Conservation (phyloP, 2,329 filamentous ascomycete species). For the Ophiocordyceps camponoti-saundersi region DNA sequence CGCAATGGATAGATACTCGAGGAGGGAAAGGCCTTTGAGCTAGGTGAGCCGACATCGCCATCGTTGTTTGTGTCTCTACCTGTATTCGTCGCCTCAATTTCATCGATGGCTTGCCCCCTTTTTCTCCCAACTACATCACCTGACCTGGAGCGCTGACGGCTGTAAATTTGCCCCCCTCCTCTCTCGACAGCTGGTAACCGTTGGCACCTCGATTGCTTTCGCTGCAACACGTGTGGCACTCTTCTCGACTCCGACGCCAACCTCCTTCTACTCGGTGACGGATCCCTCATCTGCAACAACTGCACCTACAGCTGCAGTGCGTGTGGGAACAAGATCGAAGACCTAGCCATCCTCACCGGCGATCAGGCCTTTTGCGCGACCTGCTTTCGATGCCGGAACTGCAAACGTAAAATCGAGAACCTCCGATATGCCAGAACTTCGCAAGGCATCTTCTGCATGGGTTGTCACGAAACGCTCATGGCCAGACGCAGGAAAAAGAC, state of each 20-base stretch:
- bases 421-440: slow-evolving; percentile 92
- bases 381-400: slow-evolving; percentile 94
- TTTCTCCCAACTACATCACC: neutral
- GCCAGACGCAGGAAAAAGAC: slow-evolving; percentile 76
- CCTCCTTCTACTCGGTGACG: slow-evolving; percentile 88
- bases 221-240: slow-evolving; percentile 88
- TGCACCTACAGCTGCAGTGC: slow-evolving; percentile 98
- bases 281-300: slow-evolving; percentile 96
- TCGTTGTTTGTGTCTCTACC: neutral
- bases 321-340: slow-evolving; percentile 94
- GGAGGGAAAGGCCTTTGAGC: slow-evolving; percentile 95
- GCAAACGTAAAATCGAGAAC: slow-evolving; percentile 98
- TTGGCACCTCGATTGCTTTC: slow-evolving; percentile 99
- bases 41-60: slow-evolving; percentile 43
- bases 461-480: slow-evolving; percentile 94
- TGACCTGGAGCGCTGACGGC: neutral
- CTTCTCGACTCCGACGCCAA: slow-evolving; percentile 97
- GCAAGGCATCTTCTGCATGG: slow-evolving; percentile 99
- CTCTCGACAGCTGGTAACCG: slow-evolving; percentile 62
- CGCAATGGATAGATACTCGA: slow-evolving; percentile 59
- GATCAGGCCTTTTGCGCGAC: slow-evolving; percentile 96
- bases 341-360: slow-evolving; percentile 89
- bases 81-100: neutral
- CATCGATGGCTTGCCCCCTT: neutral
- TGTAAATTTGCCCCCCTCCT: neutral